Base-by-base conservation (phyloP, 495 filamentous ascomycete species). In the Penicillium parvum region DNA sequence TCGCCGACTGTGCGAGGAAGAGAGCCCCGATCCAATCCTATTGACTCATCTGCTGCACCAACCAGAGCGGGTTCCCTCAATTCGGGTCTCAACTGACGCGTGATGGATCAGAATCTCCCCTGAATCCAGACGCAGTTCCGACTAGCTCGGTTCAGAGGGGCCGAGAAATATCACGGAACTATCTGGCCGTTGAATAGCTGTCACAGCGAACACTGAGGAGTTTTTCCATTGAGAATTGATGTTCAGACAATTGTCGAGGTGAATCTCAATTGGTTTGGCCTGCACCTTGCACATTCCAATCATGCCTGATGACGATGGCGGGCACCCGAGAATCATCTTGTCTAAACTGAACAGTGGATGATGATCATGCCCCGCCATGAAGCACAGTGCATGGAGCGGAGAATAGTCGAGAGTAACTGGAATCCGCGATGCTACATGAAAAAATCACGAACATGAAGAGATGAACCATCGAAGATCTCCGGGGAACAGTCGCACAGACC, bases 101-200 rank as follows among this genome's bases (percentile, higher is more conserved):
- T 64, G 65, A 68, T 63, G 55, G 45, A 50, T 68, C 65, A 63
- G 49, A 63, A 22, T 4, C 17, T 43, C 52, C 47, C 47, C 39
- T 55, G 40, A 26, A 26, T 26, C 26, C 44, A 39, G 33, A 50
- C 43, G 53, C 50, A 60, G 47, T 43, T 57, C 41, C 45, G 10
- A 16, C 10, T 18, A 8, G 28, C 18, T 14, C 39, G 4, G 32
- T 1, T 15, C 12, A 16, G 32, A 18, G 16, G 16, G 5, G 16
- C 15, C 32, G 20, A 20, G 32, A 35, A 10, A 17, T 35, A 35
- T 35, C 32, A 35, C 18, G 10, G 15, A 32, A 3, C 29, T 9
- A 12, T 7, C 7, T 4, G 21, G 35, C 22, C 19, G 38, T 32
- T 30, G 23, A 42, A n/a, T 16, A 1, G 1, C 28, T n/a, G n/a